Base-by-base conservation (phyloP, 1,284 basidiomycete genomes). In the Porphyrellus sp. region DNA sequence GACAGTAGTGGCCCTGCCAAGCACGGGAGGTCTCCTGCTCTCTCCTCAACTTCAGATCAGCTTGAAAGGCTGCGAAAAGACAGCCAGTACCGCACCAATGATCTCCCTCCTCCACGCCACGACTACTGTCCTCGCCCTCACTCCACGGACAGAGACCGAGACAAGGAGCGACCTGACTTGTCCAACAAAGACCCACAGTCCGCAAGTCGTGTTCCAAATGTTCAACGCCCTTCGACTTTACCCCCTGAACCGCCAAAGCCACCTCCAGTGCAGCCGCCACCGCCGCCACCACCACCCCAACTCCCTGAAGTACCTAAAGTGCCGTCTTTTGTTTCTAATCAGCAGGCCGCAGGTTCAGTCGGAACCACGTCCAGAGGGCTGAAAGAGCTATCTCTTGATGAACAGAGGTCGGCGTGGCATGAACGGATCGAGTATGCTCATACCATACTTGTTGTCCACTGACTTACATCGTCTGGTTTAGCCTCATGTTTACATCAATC, bases 401-500 rank as follows among this genome's bases (percentile, higher is more conserved):
- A 68, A 43, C 69, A 72, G 25, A 62, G 57, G 37, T 54, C 41
- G 23, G 64, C 58, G 42, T 68, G 67, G 67, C 59, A 70, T 40
- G 64, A 70, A 45, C 66, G 67, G 43, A 62, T 72, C 13, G 67
- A 68, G 67, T 68, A 53, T 33, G 67, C 46, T 46, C 42, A 35
- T 25, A n/a, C 25, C 9, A 12, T 24, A 11, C 20, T 42, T n/a
- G 11, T 31, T 40, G n/a, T 41, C 20, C 34, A 30, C 35, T 38
- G 25, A 40, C 38, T 55, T 20, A 57, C 31, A 4, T 43, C 37
- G 24, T 52, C 35, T 24, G 25, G 21, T 5, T 30, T 41, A 68
- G 67, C 47, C 54, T 72, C 46, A 59, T 68, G 62, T 69, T 70
- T 35, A 44, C 65, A 4, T 72, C 70, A 0, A 58, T 68, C 48